phyloP scores from a whole-genome alignment of 148 eudicot genomes.

The Pharnaceum exiguum region DNA sequence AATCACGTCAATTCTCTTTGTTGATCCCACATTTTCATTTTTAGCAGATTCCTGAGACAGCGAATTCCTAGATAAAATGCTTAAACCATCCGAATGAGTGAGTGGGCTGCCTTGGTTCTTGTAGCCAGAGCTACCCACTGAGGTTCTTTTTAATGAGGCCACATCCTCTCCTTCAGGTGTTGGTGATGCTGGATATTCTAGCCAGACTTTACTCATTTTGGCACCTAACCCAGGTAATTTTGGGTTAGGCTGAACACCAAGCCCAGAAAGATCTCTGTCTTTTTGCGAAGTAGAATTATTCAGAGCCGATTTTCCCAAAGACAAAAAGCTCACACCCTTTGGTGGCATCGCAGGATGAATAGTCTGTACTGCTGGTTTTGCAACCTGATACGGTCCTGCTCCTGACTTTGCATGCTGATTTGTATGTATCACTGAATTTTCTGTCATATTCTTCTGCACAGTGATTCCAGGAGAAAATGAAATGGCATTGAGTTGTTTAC shows the following conservation, averaged over 20 bases:
- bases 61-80: conserved; percentile 1
- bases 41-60: neutral
- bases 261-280: conserved; percentile 27
- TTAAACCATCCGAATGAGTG: neutral
- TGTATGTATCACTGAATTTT: conserved; percentile 1
- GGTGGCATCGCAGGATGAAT: conserved; percentile 36
- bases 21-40: neutral
- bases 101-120: conserved; percentile 12
- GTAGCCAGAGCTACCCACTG: conserved; percentile 1
- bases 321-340: conserved; percentile 58
- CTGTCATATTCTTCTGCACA: conserved; percentile 19
- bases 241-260: conserved; percentile 19
- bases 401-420: conserved; percentile 26
- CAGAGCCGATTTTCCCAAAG: conserved; percentile 32
- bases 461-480: conserved; percentile 15
- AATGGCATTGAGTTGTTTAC: conserved; percentile 21
- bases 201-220: neutral
- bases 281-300: conserved; percentile 24
- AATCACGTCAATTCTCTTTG: neutral
- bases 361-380: neutral
- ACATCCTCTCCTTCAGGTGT: conserved; percentile 31
- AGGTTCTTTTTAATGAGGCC: conserved; percentile 28
- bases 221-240: neutral
- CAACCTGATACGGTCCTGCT: too few relatives aligned
- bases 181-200: conserved; percentile 6